Evolutionary conservation across 805 yeast genomes (phyloP).

Genomic region (Komagataella populi): DNA sequence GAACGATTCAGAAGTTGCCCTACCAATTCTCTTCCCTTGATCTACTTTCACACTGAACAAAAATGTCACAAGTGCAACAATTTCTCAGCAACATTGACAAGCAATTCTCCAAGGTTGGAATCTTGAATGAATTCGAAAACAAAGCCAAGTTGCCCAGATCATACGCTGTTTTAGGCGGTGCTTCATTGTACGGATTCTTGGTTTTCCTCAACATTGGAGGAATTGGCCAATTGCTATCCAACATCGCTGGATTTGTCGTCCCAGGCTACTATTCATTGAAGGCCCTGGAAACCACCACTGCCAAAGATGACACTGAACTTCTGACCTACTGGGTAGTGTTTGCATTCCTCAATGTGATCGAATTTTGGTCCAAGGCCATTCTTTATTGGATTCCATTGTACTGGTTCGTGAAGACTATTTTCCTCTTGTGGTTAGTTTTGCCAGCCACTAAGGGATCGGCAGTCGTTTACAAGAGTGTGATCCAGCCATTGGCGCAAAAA

Average conservation of each 20-base stretch:
- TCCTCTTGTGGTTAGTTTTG: constrained; percentile 76
- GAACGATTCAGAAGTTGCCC: not conserved
- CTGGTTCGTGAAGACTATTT: constrained; percentile 83
- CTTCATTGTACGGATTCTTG: constrained; percentile 54
- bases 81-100: constrained; percentile 22
- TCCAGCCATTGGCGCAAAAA: constrained; percentile 51
- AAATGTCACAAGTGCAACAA: constrained; percentile 26
- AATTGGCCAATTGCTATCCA: constrained; percentile 85
- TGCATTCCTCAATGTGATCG: constrained; percentile 80
- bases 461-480: constrained; percentile 45
- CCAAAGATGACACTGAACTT: constrained; percentile 82
- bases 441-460: constrained; percentile 85
- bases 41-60: not conserved
- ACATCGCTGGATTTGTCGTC: constrained; percentile 78
- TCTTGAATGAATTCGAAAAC: constrained; percentile 26
- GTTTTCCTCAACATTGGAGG: constrained; percentile 90
- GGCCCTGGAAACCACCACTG: constrained; percentile 63
- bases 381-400: constrained; percentile 95
- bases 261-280: constrained; percentile 83
- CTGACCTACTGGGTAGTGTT: constrained; percentile 98
- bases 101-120: constrained; percentile 14
- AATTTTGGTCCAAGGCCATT: constrained; percentile 91
- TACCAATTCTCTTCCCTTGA: not conserved
- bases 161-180: constrained; percentile 61
- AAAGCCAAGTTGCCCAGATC: constrained; percentile 62